Percentiles rank a stretch among this genome's conserved stretches.
Evolutionary conservation across 2,329 filamentous ascomycete genomes (phyloP).

Genomic region (Fonsecaea pedrosoi): DNA sequence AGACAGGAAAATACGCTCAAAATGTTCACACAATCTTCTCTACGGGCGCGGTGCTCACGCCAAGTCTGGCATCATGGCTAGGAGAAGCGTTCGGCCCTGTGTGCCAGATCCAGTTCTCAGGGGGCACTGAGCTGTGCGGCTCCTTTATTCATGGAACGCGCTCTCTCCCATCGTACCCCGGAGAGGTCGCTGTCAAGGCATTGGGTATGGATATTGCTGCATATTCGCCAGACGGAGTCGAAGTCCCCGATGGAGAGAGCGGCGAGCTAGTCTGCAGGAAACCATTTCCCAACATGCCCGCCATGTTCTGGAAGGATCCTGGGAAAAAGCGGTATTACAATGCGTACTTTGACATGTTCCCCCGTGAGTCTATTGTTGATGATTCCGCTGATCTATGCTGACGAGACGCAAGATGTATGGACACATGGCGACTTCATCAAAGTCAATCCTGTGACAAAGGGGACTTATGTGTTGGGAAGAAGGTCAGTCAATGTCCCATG

Average conservation of each 20-base stretch:
- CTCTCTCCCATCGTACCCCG: constrained; percentile 68
- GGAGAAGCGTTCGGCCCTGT: constrained; percentile 21
- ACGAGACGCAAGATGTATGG: constrained; percentile 19
- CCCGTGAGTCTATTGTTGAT: neutral
- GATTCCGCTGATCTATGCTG: neutral
- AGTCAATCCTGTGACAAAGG: constrained; percentile 21
- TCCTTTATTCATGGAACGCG: constrained; percentile 63
- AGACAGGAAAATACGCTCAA: constrained; percentile 3
- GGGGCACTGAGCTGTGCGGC: constrained; percentile 43
- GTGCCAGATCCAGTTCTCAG: constrained; percentile 38
- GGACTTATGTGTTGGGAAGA: constrained; percentile 25
- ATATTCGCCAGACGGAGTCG: constrained; percentile 10
- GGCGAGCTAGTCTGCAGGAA: constrained; percentile 76
- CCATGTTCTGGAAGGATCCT: constrained; percentile 64
- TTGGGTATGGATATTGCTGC: constrained; percentile 51
- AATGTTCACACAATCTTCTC: constrained; percentile 19
- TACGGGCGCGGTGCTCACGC: constrained; percentile 23
- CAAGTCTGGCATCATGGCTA: constrained; percentile 13
- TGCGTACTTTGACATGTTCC: constrained; percentile 37
- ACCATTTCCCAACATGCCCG: constrained; percentile 78
- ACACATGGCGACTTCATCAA: constrained; percentile 71
- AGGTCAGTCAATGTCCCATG: constrained; percentile 5
- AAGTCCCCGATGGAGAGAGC: constrained; percentile 59
- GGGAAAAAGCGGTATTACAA: constrained; percentile 61
- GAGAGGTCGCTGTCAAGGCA: constrained; percentile 61